Percentiles rank a stretch among this genome's conserved stretches.
Conservation (phyloP, 73 alveolate species). For the Paramecium biaurelia region DNA sequence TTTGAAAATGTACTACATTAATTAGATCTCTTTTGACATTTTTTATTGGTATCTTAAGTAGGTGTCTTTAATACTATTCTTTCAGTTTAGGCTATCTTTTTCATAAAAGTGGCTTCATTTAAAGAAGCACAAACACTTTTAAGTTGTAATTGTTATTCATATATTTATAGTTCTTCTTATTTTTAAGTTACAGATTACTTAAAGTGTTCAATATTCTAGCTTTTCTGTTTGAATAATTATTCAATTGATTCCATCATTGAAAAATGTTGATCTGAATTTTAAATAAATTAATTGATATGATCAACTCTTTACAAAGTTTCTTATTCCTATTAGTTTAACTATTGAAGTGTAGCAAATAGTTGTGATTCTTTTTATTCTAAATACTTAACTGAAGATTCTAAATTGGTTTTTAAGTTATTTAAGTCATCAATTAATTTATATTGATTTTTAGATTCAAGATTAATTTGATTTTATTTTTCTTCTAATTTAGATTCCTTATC, state of each 20-base stretch:
- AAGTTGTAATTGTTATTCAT: neutral
- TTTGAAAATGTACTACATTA: neutral
- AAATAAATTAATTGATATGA: neutral
- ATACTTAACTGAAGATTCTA: neutral
- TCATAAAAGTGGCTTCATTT: conserved; percentile 23
- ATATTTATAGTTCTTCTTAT: conserved; percentile 4
- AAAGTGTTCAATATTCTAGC: neutral
- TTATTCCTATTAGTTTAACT: neutral
- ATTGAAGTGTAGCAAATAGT: neutral
- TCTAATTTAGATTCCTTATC: neutral
- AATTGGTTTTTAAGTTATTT: neutral
- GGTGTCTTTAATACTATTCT: neutral
- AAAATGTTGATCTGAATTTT: neutral
- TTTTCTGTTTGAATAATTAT: neutral
- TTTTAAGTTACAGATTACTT: neutral
- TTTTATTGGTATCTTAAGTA: neutral
- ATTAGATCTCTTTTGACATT: neutral
- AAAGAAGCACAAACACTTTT: neutral
- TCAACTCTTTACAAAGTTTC: neutral
- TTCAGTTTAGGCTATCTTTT: conserved; percentile 19
- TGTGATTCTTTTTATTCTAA: conserved; percentile 2
- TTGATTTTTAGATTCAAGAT: neutral
- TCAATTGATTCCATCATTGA: neutral
- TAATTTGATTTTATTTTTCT: neutral
- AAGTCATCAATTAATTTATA: neutral